Evolutionary conservation across 805 yeast genomes (phyloP).

Genomic region (Grigorovia yakushimaensis): DNA sequence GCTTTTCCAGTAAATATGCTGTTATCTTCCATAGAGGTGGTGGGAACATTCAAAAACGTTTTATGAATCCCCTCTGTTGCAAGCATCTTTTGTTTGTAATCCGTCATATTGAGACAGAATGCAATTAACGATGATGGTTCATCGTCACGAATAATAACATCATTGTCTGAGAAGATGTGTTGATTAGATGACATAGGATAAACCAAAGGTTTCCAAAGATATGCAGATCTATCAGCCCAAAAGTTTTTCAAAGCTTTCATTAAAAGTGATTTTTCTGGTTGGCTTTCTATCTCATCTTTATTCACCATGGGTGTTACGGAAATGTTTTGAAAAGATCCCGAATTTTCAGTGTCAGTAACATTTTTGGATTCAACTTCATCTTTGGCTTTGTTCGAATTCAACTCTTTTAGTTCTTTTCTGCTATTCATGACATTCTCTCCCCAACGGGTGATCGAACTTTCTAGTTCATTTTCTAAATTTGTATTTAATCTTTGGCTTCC

Average conservation of each 20-base stretch:
- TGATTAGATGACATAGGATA: constrained; percentile 74
- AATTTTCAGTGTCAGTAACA: not conserved
- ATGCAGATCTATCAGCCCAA: constrained; percentile 96
- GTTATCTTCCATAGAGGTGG: not conserved
- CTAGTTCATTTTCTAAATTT: constrained; percentile 23
- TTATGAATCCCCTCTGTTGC: not conserved
- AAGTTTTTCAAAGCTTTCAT: constrained; percentile 78
- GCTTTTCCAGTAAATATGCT: not conserved
- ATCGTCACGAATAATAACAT: constrained; percentile 88
- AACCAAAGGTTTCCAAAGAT: constrained; percentile 85
- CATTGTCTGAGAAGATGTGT: constrained; percentile 88
- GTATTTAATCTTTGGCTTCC: constrained; percentile 8
- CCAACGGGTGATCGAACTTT: constrained; percentile 26
- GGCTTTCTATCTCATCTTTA: constrained; percentile 22
- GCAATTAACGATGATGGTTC: constrained; percentile 94
- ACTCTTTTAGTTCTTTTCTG: not conserved
- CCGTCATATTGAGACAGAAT: constrained; percentile 78
- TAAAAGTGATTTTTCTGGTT: constrained; percentile 63
- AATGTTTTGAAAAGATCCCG: constrained; percentile 16
- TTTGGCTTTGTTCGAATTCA: constrained; percentile 5
- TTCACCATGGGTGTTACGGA: constrained; percentile 14
- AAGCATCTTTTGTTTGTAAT: constrained; percentile 57
- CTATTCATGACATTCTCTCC: constrained; percentile 17
- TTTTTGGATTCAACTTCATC: not conserved
- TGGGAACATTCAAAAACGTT: not conserved